Conservation (phyloP, 371 early-diverging fungal genomes). For the Mortierella sp. region DNA sequence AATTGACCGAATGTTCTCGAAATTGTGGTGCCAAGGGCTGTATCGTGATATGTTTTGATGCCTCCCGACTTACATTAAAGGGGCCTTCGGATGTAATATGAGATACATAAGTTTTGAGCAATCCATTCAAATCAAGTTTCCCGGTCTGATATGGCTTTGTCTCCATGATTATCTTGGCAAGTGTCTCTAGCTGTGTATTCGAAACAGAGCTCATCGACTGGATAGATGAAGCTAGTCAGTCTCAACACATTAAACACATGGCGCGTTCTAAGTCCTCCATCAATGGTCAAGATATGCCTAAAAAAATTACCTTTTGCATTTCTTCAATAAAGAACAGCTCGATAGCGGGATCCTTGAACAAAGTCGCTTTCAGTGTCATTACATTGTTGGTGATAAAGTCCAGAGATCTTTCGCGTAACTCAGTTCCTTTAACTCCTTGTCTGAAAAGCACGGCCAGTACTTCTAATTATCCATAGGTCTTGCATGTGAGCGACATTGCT, state of each 20-base stretch:
- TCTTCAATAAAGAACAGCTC: constrained; percentile 44
- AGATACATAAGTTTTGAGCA: constrained; percentile 17
- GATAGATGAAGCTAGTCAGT: background rate
- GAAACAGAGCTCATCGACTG: constrained; percentile 44
- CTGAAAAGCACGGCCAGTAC: constrained; percentile 43
- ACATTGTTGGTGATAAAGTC: constrained; percentile 42
- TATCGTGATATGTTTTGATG: no score
- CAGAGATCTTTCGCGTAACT: constrained; percentile 30
- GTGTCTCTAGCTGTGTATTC: constrained; percentile 28
- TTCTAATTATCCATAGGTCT: constrained; percentile 13
- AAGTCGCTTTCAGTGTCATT: constrained; percentile 13
- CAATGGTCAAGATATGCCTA: no score
- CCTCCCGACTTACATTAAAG: constrained; percentile 30
- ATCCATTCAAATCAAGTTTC: constrained; percentile 27
- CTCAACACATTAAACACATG: background rate
- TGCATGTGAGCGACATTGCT: background rate
- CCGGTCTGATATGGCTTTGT: constrained; percentile 33
- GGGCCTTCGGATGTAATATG: constrained; percentile 39
- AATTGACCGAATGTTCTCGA: no score
- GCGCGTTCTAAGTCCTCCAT: no score
- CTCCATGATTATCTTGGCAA: constrained; percentile 48
- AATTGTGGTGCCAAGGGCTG: background rate
- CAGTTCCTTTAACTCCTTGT: constrained; percentile 38
- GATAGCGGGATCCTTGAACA: constrained; percentile 42
- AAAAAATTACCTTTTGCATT: constrained; percentile 38